Evolutionary conservation across 2,329 filamentous ascomycete genomes (phyloP).

Genomic region (Shiraia sp.): DNA sequence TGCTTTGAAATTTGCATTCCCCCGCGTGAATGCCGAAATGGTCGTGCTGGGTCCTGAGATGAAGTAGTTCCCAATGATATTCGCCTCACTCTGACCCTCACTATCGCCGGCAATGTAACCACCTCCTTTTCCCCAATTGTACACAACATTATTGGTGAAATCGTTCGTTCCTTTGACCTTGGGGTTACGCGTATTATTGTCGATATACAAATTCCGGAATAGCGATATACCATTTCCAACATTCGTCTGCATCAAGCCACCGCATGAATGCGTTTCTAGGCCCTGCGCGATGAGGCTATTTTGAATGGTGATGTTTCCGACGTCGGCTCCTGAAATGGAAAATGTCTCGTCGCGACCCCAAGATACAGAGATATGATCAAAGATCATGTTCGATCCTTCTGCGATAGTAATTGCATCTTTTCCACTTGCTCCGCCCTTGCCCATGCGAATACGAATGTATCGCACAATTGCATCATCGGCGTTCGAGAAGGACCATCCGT

Average conservation of each 20-base stretch:
- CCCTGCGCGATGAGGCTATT: conserved; percentile 60
- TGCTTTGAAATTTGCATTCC: conserved; percentile 59
- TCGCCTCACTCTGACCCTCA: conserved; percentile 51
- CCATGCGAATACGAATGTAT: conserved; percentile 61
- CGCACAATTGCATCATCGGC: conserved; percentile 58
- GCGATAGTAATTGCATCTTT: conserved; percentile 61
- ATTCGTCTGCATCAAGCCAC: conserved; percentile 55
- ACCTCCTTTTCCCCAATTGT: conserved; percentile 60
- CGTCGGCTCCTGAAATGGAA: conserved; percentile 53
- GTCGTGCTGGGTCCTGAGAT: conserved; percentile 58
- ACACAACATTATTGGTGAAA: conserved; percentile 57
- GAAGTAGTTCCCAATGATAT: conserved; percentile 63
- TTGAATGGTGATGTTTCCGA: conserved; percentile 55
- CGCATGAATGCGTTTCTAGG: conserved; percentile 58
- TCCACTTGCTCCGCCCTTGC: conserved; percentile 54
- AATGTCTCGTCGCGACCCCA: conserved; percentile 63
- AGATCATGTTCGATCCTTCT: conserved; percentile 58
- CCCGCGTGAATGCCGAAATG: conserved; percentile 57
- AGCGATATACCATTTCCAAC: conserved; percentile 53
- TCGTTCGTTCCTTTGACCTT: conserved; percentile 62
- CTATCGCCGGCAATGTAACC: conserved; percentile 61
- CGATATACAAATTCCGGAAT: conserved; percentile 61
- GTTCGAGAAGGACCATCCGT: conserved; percentile 57
- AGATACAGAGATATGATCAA: conserved; percentile 58
- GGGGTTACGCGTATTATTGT: conserved; percentile 62